A percentile compares a stretch with the other conserved stretches of the same genome.
Conservation (phyloP, 164 flowering plant genomes). For the Dillenia suffruticosa region DNA sequence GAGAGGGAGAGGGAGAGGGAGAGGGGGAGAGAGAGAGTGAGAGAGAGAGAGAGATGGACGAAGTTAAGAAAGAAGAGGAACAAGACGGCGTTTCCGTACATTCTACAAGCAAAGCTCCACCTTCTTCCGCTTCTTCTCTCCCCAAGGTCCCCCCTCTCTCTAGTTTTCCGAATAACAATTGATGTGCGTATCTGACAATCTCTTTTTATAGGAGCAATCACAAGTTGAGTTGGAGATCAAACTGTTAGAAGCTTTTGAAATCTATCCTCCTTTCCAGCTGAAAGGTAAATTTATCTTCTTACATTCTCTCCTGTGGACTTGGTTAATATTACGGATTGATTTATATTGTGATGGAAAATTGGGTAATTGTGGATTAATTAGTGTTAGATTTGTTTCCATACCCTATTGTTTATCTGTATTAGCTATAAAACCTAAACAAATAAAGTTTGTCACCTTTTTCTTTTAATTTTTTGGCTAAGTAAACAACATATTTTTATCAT, state of each 20-base stretch:
- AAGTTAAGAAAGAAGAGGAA: conserved; percentile 50
- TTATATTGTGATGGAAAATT: too few relatives aligned
- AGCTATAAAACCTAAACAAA: too few relatives aligned
- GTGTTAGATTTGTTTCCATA: conserved; percentile 1
- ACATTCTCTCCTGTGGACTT: neutral
- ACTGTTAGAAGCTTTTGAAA: conserved; percentile 84
- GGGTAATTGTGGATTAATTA: too few relatives aligned
- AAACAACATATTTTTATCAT: too few relatives aligned
- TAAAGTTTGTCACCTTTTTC: too few relatives aligned
- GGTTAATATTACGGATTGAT: neutral
- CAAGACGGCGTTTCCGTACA: conserved; percentile 85
- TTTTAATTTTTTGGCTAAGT: too few relatives aligned
- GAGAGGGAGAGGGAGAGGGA: too few relatives aligned
- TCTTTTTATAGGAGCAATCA: conserved; percentile 54
- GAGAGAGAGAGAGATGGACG: conserved; percentile 8
- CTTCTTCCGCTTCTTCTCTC: conserved; percentile 82
- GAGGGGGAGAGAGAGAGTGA: neutral
- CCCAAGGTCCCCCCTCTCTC: conserved; percentile 43
- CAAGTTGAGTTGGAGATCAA: conserved; percentile 91
- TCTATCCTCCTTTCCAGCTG: conserved; percentile 77
- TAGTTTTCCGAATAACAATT: neutral
- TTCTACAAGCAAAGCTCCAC: conserved; percentile 78
- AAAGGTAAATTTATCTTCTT: conserved; percentile 39
- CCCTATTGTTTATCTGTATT: neutral
- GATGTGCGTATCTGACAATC: conserved; percentile 1